These are phyloP conservation scores for Rhinocladiella similis DNA, from an alignment of 2,329 filamentous ascomycete species.

Conservation along the genomic window DNA sequence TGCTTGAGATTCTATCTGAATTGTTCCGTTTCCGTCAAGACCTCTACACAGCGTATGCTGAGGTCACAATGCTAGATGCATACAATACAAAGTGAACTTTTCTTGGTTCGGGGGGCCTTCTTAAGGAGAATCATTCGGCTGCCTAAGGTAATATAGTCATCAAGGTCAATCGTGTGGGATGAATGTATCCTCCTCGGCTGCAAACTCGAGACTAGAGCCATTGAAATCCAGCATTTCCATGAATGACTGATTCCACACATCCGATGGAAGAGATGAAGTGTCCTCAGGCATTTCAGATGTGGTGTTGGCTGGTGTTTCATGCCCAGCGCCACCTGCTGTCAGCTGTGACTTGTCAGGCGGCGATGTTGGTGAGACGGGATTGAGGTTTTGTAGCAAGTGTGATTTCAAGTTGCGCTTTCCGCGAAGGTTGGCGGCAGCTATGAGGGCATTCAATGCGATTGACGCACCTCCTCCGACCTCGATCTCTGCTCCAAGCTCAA, in stretches of 20 bases:
- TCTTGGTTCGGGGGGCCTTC: too few relatives aligned
- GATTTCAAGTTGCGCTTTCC: conserved; percentile 4
- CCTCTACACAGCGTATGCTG: too few relatives aligned
- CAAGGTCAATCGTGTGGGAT: too few relatives aligned
- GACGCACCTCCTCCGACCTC: conserved; percentile 5
- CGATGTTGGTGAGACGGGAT: conserved; percentile 1
- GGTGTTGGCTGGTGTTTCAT: background rate
- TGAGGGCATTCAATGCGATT: conserved; percentile 4
- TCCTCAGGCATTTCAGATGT: background rate
- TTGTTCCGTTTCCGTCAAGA: too few relatives aligned
- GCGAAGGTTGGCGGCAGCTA: conserved; percentile 6
- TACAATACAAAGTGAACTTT: too few relatives aligned
- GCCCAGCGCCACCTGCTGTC: background rate
- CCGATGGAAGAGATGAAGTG: background rate
- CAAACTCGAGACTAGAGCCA: conserved; percentile 1
- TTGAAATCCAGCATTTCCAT: conserved; percentile 13
- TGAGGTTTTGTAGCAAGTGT: conserved; percentile 2
- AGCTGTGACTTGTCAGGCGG: background rate
- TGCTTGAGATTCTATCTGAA: too few relatives aligned
- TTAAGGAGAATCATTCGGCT: too few relatives aligned
- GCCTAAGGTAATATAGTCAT: too few relatives aligned
- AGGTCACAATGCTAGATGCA: too few relatives aligned
- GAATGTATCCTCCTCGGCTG: background rate
- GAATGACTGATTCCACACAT: conserved; percentile 12
- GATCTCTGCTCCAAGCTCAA: background rate